Evolutionary conservation across 148 eudicot species (phyloP).

Genomic region (Arbutus unedo): DNA sequence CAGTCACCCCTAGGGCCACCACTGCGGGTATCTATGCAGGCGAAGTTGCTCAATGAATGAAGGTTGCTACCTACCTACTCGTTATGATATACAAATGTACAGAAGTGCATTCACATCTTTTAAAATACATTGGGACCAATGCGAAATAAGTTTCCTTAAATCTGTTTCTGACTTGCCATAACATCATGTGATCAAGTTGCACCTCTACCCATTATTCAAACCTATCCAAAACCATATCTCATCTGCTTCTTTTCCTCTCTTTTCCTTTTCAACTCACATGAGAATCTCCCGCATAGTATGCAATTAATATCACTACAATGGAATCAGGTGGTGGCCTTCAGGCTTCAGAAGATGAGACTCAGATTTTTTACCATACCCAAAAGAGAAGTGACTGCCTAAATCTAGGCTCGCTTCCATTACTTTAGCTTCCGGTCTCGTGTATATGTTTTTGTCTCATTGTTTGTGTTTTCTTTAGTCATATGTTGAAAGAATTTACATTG

Average conservation of each 20-base stretch:
- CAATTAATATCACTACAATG: not conserved
- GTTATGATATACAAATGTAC: not conserved
- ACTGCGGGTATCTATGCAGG: not conserved
- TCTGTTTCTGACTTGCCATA: slow-evolving; percentile 6
- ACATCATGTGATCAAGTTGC: slow-evolving; percentile 12
- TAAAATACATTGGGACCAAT: not conserved
- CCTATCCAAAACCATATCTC: slow-evolving; percentile 9
- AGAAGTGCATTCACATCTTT: not conserved
- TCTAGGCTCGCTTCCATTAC: too few relatives aligned
- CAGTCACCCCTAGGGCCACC: not conserved
- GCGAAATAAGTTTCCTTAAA: not conserved
- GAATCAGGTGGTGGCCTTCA: not conserved
- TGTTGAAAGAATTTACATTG: too few relatives aligned
- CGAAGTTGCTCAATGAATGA: not conserved
- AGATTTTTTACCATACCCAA: too few relatives aligned
- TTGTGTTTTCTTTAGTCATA: too few relatives aligned
- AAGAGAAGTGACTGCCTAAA: too few relatives aligned
- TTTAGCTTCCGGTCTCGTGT: too few relatives aligned
- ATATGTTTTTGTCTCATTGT: too few relatives aligned
- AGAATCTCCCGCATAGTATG: not conserved
- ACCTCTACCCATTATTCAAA: not conserved
- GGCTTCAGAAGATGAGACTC: too few relatives aligned
- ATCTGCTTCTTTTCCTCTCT: not conserved
- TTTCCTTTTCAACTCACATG: slow-evolving; percentile 14
- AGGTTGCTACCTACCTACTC: not conserved